Base-by-base conservation (phyloP, 257 asterid genomes). In the Forsythia viridissima region DNA sequence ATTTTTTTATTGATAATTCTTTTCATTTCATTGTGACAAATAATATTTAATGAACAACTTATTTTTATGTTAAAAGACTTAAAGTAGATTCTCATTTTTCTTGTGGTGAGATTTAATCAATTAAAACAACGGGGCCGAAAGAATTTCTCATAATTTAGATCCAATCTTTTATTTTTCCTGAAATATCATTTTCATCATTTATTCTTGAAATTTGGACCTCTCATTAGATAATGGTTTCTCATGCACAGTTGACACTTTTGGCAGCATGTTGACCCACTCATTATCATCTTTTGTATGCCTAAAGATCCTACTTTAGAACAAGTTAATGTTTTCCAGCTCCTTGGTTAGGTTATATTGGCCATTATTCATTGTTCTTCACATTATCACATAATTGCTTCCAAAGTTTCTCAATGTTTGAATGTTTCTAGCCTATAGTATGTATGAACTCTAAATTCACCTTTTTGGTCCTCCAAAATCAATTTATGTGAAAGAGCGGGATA, bases 241-340 rank as follows among this genome's bases (percentile, higher is more conserved):
- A 82, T 82, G 80, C 75, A 74, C 71, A 18, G 65, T 78, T 73
- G 0, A 63, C 21, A 48, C 85, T 82, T 78, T 82, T 74, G 34
- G 63, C 74, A 82, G 80, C 82, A 78, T 61, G 70, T 44, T 74
- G 85, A 46, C 82, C 85, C 85, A 78, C 85, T 51, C 51, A 30
- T 24, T 11, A 30, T 63, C 18, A 10, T 63, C 24, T 67, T 39
- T 8, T 74, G 72, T 34, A 11, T 59, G 41, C 39, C 24, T 21
- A 66, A 37, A 15, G 30, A 24, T 63, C 39, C 39, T 63, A 30
- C 70, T 63, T 63, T 63, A 63, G 70, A 63, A 63, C 38, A 30
- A 30, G 6, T 30, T 63, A 63, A 24, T 10, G 70, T 63, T 63
- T 21, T 24, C 70, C 18, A 10, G 40, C 70, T 30, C 69, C 16